Conservation (phyloP, 768 basidiomycete species). For the Psilocybe cyanescens region DNA sequence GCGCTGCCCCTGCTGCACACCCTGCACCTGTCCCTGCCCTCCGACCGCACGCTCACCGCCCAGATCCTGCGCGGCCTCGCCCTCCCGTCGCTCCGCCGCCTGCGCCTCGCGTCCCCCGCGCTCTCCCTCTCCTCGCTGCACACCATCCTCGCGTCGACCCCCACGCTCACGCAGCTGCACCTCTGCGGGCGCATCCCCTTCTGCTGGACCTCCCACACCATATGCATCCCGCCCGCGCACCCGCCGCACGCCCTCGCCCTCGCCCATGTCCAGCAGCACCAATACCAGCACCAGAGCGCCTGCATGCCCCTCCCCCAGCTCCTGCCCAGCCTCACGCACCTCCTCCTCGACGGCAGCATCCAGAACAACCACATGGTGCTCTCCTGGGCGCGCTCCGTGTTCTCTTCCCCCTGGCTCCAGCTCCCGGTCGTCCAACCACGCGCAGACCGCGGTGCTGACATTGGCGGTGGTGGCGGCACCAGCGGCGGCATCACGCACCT, state of each 20-base stretch:
- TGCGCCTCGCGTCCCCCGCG: background rate
- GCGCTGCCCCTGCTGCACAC: background rate
- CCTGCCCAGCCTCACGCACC: background rate
- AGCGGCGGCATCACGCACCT: no score
- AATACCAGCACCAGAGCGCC: background rate
- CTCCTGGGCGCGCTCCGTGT: background rate
- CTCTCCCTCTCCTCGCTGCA: background rate
- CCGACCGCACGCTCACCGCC: background rate
- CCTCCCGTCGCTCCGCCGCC: background rate
- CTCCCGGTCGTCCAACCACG: background rate
- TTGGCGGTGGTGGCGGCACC: no score
- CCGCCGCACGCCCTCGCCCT: no score
- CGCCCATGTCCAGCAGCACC: no score
- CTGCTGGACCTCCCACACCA: no score
- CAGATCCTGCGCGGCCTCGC: background rate
- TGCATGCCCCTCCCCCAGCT: background rate
- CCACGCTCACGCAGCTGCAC: background rate
- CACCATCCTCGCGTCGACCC: background rate
- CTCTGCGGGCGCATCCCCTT: background rate
- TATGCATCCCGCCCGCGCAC: no score
- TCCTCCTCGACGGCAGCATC: background rate
- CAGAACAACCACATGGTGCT: background rate
- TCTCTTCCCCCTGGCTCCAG: background rate
- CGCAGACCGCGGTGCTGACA: no score
- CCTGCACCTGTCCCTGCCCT: background rate